These are phyloP conservation scores for Aureobasidium namibiae DNA, from an alignment of 2,329 filamentous ascomycete species.

Conservation along the genomic window DNA sequence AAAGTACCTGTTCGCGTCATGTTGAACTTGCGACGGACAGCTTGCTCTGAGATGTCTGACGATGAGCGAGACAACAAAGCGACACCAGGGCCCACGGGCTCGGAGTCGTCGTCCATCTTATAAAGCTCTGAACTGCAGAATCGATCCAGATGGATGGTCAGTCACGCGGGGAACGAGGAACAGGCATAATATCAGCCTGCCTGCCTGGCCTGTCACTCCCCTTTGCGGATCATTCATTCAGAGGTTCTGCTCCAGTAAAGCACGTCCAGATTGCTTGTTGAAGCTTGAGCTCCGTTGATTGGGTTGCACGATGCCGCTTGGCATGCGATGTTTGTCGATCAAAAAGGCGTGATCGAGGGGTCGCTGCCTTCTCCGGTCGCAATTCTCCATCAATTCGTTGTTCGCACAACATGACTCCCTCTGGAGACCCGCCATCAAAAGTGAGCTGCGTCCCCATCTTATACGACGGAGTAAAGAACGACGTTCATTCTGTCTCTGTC, in stretches of 20 bases:
- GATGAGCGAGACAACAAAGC: background rate
- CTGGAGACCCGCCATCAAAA: no score
- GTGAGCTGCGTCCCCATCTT: no score
- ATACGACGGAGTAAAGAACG: no score
- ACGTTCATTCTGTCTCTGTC: no score
- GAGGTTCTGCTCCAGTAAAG: background rate
- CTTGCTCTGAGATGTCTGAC: background rate
- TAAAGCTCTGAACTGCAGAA: background rate
- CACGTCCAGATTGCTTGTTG: background rate
- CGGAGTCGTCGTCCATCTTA: constrained; percentile 3
- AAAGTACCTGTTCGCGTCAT: constrained; percentile 28
- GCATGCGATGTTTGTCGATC: constrained; percentile 8
- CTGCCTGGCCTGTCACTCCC: background rate
- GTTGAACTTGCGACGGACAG: background rate
- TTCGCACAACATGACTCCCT: background rate
- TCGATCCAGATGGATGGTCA: background rate
- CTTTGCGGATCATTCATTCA: background rate
- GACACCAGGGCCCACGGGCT: background rate
- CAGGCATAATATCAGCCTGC: background rate
- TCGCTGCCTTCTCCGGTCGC: background rate
- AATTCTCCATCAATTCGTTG: no score
- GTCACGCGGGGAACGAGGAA: background rate
- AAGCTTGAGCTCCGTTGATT: background rate
- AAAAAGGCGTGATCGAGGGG: constrained; percentile 5
- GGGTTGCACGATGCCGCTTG: background rate